Base-by-base conservation (phyloP, 140 eudicot species). In the Bidens hawaiensis region DNA sequence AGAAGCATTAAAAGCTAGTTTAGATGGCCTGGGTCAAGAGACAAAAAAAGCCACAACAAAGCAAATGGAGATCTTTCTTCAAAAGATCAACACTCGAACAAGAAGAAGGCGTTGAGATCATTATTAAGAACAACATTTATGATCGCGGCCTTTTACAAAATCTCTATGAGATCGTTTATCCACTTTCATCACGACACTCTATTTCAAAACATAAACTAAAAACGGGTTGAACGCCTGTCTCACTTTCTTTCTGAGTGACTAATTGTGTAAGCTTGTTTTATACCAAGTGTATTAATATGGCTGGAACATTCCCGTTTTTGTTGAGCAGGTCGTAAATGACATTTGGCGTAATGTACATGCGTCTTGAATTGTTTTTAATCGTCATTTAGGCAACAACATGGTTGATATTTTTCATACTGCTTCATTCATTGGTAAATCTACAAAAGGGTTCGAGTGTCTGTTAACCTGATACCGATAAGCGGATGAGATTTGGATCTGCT, bases 61-160 rank as follows among this genome's bases (percentile, higher is more conserved):
- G 95, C 82, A 91, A 87, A 76, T 91, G 98, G 96, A 91, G 60
- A 69, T 54, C 79, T 14, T 82, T 87, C 64, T 91, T 80, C 19
- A 69, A 77, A 75, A 84, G 83, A 81, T 91, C 98, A 31, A 84
- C 62, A 47, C 78, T 85, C 2, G 85, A 82, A 64, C 85, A 84
- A 61, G 87, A 84, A 1, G 45, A 38, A 4, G 45, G 45, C 3
- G n/a, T n/a, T n/a, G n/a, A n/a, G n/a, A 68, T 69, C 16, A 76
- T 77, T 18, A 67, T 76, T 26, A 82, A 84, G 78, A 82, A 81
- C 38, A 91, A 91, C 71, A 74, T 75, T n/a, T 91, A 87, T 28
- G 96, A 91, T 64, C 81, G 69, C 60, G 98, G 98, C 9, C 69
- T 65, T 54, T 38, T 91, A 36, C 82, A 65, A 22, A 91, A 91